Evolutionary conservation across 2,329 filamentous ascomycete genomes (phyloP), one percentile per base, ranked within the genome.

Genomic region (Scytalidium sp.): DNA sequence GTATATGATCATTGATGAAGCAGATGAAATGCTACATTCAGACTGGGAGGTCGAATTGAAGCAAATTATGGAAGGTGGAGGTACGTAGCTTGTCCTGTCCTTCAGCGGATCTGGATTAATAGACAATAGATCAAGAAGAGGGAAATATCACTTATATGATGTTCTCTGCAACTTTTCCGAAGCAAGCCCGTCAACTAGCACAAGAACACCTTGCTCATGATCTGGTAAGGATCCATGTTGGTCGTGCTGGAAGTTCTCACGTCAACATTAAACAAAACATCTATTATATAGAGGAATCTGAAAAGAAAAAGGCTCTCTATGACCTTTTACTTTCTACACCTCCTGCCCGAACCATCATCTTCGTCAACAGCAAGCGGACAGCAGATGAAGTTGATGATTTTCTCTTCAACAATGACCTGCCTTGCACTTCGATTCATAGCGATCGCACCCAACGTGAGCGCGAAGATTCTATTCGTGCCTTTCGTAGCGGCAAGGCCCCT

Each of bases 131-230:
- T 68, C 73, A 96, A 58, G 83, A 96, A 53, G 83, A 88, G 50
- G 90, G 79, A 2, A 79, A 80, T 54, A 71, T 85, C 59, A 80
- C 77, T 49, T 85, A 84, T 67, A 78, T 96, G 70, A 87, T 99
- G 73, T 97, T 97, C 67, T 96, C 91, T 0, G 94, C 94, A 1
- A 97, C 94, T 0, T 97, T 99, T 69, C 90, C 92, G 39, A 91
- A 88, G 71, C 74, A 73, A 0, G 83, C 89, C 55, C 89, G 91
- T 23, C 77, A 86, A 20, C 72, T 97, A 13, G 93, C 92, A 10
- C 84, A 82, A 51, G 77, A 87, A 22, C 88, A 92, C 62, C 81
- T 99, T 50, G 76, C 85, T 0, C 75, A 81, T 10, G 83, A 89
- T 40, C 84, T 90, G 61, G 77, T 95, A 45, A 88, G 88, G 19